Conservation (phyloP, 2,329 filamentous ascomycete species). For the Fusarium nelsonii region DNA sequence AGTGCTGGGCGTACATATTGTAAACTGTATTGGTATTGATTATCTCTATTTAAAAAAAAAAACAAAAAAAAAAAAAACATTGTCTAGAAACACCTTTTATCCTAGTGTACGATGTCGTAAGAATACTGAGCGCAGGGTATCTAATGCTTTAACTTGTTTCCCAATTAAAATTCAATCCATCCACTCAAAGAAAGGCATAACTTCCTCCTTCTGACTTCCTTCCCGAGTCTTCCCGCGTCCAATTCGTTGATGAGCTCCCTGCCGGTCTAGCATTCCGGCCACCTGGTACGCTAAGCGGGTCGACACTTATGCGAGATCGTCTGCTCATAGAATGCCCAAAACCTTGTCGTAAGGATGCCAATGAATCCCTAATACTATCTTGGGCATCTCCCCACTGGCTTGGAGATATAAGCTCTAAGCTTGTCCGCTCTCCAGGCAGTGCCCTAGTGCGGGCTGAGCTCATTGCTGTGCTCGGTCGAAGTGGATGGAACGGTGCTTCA, state of each 20-base stretch:
- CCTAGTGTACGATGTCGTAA: neutral
- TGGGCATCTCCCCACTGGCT: conserved; percentile 47
- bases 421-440: conserved; percentile 40
- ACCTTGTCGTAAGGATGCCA: conserved; percentile 34
- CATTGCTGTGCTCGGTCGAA: conserved; percentile 47
- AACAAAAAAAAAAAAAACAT: too few relatives aligned
- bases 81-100: neutral
- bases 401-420: conserved; percentile 40
- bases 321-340: conserved; percentile 26
- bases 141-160: conserved; percentile 4
- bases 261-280: conserved; percentile 27
- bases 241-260: conserved; percentile 26
- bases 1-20: too few relatives aligned
- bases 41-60: neutral
- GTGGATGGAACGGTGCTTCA: conserved; percentile 56
- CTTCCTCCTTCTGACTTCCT: conserved; percentile 42
- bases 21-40: neutral
- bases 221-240: conserved; percentile 39
- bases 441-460: conserved; percentile 36
- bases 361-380: conserved; percentile 37
- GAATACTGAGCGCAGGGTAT: conserved; percentile 27
- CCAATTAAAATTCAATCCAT: neutral
- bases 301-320: conserved; percentile 31
- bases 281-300: conserved; percentile 21
- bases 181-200: conserved; percentile 44